phyloP scores from a whole-genome alignment of 2,329 filamentous ascomycete species.

The Penicillium sp. region DNA sequence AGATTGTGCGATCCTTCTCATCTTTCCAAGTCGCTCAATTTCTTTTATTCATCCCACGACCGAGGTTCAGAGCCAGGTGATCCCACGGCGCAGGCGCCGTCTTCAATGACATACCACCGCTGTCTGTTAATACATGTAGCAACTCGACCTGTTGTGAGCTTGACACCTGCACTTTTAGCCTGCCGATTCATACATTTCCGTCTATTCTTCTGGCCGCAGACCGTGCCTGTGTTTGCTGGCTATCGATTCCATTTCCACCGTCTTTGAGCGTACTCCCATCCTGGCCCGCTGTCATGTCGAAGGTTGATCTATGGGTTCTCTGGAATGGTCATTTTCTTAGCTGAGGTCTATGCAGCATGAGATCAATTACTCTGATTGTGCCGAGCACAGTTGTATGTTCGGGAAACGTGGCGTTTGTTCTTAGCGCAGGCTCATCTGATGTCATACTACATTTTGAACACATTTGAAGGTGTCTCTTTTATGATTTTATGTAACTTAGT shows the following conservation, averaged over 20 bases:
- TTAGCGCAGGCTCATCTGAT: not conserved
- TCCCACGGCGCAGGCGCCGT: conserved; percentile 31
- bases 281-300: not conserved
- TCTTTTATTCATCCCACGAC: conserved; percentile 6
- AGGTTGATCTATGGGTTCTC: not conserved
- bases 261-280: conserved; percentile 3
- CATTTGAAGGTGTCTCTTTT: not conserved
- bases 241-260: conserved; percentile 2
- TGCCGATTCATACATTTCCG: not conserved
- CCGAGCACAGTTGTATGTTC: not conserved
- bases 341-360: not conserved
- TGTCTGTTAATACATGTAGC: conserved; percentile 11
- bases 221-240: not conserved
- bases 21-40: conserved; percentile 8
- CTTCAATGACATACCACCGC: conserved; percentile 8
- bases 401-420: not conserved
- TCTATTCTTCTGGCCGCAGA: not conserved
- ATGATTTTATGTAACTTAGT: not conserved
- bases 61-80: not conserved
- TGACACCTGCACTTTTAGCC: conserved; percentile 2
- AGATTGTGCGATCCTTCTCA: conserved; percentile 10
- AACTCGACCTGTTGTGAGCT: conserved; percentile 7
- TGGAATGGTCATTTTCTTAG: not conserved
- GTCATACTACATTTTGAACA: not conserved
- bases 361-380: not conserved